These are phyloP conservation scores for Arthrobotrys conoides DNA, from an alignment of 2,329 filamentous ascomycete species.

Conservation along the genomic window DNA sequence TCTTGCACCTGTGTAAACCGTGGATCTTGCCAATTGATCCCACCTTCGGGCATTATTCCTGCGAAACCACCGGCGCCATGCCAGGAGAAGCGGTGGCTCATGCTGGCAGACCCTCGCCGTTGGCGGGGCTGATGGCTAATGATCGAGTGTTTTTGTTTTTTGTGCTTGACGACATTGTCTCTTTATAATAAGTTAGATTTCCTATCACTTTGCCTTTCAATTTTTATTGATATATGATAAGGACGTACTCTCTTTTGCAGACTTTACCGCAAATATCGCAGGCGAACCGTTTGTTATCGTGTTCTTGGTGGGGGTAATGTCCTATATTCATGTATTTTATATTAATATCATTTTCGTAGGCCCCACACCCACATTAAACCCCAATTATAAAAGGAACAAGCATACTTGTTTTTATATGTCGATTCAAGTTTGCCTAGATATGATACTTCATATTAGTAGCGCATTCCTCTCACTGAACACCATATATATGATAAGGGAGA, in stretches of 20 bases:
- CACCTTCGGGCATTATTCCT: slow-evolving; percentile 47
- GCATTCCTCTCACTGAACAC: neutral
- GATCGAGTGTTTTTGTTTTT: slow-evolving; percentile 63
- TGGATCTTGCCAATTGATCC: slow-evolving; percentile 53
- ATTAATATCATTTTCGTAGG: slow-evolving; percentile 1
- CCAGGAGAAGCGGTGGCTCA: slow-evolving; percentile 59
- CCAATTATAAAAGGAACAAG: neutral
- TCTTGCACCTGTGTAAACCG: slow-evolving; percentile 57
- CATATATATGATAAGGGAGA: neutral
- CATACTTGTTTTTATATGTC: slow-evolving; percentile 60
- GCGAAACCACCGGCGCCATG: slow-evolving; percentile 40
- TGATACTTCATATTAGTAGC: neutral
- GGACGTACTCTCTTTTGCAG: slow-evolving; percentile 57
- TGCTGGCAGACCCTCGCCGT: slow-evolving; percentile 43
- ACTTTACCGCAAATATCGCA: slow-evolving; percentile 61
- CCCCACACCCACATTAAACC: neutral
- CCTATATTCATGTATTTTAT: slow-evolving; percentile 16
- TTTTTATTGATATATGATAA: neutral
- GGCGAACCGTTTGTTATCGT: slow-evolving; percentile 60
- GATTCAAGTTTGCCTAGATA: slow-evolving; percentile 54
- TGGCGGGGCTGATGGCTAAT: slow-evolving; percentile 57
- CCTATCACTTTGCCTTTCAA: neutral
- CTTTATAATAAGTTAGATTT: slow-evolving; percentile 30
- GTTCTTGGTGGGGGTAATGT: slow-evolving; percentile 59
- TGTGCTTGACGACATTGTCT: slow-evolving; percentile 64